Percentiles rank a stretch among this genome's conserved stretches.
phyloP scores from a whole-genome alignment of 805 yeast species.

The Ogataea glucozyma region DNA sequence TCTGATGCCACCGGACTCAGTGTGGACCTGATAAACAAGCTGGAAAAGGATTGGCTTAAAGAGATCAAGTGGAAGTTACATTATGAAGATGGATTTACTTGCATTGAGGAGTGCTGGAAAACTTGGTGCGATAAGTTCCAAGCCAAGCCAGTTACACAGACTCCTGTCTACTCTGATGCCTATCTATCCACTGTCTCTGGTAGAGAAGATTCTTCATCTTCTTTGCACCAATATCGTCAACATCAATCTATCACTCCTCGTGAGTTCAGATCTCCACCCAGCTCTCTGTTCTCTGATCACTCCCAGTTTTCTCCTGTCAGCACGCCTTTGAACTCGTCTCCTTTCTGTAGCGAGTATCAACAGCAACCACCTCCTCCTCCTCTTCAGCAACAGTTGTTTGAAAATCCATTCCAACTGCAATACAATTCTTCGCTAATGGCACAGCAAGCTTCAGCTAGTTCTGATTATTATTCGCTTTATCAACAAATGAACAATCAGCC shows the following conservation, averaged over 20 bases:
- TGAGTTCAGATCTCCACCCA: conserved; percentile 24
- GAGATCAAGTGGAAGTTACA: conserved; percentile 35
- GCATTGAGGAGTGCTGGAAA: conserved; percentile 39
- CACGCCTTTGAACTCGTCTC: conserved; percentile 29
- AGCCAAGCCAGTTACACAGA: conserved; percentile 9
- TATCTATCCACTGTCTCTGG: conserved; percentile 12
- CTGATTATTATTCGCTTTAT: conserved; percentile 21
- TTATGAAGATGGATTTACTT: conserved; percentile 32
- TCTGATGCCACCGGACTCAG: conserved; percentile 88
- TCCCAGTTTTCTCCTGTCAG: conserved; percentile 28
- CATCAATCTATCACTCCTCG: conserved; percentile 12
- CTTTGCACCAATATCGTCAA: conserved; percentile 5
- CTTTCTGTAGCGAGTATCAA: conserved; percentile 25
- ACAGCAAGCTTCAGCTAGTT: conserved; percentile 12
- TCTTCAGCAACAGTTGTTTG: conserved; percentile 24
- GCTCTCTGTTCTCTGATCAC: conserved; percentile 23
- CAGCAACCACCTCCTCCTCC: conserved; percentile 12
- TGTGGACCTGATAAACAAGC: conserved; percentile 55
- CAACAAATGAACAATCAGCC: conserved; percentile 18
- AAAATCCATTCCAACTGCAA: conserved; percentile 28
- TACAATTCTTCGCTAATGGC: conserved; percentile 20
- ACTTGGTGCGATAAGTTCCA: conserved; percentile 38
- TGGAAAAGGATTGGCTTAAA: conserved; percentile 59
- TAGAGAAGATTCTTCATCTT: conserved; percentile 11
- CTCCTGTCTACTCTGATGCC: conserved; percentile 8